Conservation (phyloP, 176 grass and related monocot species). For the Thinopyrum elongatum region DNA sequence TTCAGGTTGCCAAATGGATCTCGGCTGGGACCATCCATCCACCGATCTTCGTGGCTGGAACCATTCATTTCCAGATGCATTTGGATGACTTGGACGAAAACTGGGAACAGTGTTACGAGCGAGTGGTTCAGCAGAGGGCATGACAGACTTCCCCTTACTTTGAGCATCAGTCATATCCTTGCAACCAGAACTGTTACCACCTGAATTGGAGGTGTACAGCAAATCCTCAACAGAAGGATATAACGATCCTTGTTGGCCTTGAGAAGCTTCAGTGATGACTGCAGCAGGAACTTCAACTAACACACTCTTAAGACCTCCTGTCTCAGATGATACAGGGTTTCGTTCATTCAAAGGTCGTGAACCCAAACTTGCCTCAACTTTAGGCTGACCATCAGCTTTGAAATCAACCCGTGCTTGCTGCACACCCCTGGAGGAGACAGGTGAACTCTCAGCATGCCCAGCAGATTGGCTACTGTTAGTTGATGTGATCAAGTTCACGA, state of each 20-base stretch:
- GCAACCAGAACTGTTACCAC: conserved; percentile 17
- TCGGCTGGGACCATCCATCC: conserved; percentile 16
- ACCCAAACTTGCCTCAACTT: background rate
- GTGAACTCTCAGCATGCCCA: conserved; percentile 29
- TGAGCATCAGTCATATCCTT: conserved; percentile 32
- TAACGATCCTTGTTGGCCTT: conserved; percentile 30
- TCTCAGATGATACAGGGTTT: background rate
- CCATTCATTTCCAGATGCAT: conserved; percentile 11
- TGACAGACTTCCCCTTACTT: conserved; percentile 49
- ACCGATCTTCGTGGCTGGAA: background rate
- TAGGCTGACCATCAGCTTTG: conserved; percentile 20
- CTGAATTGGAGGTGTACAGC: conserved; percentile 22
- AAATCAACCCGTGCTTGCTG: conserved; percentile 1
- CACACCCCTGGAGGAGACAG: conserved; percentile 25
- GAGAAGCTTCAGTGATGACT: conserved; percentile 11
- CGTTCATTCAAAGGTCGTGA: background rate
- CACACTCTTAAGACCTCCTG: conserved; percentile 19
- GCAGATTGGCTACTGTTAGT: conserved; percentile 21
- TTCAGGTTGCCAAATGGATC: conserved; percentile 28
- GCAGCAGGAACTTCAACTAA: conserved; percentile 9
- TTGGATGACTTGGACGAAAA: conserved; percentile 25
- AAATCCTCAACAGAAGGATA: conserved; percentile 49
- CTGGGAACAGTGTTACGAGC: background rate
- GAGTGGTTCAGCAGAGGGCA: background rate
- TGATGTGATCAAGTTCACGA: conserved; percentile 49